Evolutionary conservation across 2,329 filamentous ascomycete species (phyloP).

Genomic region (Trichoderma pleuroti): DNA sequence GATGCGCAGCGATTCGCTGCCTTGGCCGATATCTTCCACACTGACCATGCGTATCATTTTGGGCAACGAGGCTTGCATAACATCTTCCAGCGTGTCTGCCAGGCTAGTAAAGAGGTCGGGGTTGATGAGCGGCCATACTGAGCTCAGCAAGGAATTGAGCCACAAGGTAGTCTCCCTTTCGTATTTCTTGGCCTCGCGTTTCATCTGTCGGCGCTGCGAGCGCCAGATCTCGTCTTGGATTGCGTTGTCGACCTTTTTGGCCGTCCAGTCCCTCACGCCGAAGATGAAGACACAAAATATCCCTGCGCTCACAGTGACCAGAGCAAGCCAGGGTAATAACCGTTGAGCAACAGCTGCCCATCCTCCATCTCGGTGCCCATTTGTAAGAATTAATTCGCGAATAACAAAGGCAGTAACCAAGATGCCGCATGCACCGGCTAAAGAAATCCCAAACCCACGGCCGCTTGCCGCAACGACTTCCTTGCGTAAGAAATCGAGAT

Average conservation of each 20-base stretch:
- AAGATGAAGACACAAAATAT: not conserved
- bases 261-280: slow-evolving; percentile 56
- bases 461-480: slow-evolving; percentile 33
- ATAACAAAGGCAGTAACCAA: slow-evolving; percentile 28
- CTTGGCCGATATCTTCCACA: slow-evolving; percentile 72
- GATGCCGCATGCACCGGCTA: slow-evolving; percentile 35
- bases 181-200: slow-evolving; percentile 38
- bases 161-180: slow-evolving; percentile 65
- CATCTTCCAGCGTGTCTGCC: slow-evolving; percentile 69
- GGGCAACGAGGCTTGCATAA: slow-evolving; percentile 74
- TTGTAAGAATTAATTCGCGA: slow-evolving; percentile 20
- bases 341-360: not conserved
- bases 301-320: slow-evolving; percentile 26
- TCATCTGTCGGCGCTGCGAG: slow-evolving; percentile 53
- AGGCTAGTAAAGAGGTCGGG: slow-evolving; percentile 68
- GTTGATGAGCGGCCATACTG: slow-evolving; percentile 72
- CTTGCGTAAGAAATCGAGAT: slow-evolving; percentile 42
- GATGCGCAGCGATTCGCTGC: slow-evolving; percentile 66
- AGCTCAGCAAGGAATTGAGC: slow-evolving; percentile 65
- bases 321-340: slow-evolving; percentile 33
- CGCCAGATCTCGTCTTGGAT: slow-evolving; percentile 71
- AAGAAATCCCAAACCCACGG: slow-evolving; percentile 35
- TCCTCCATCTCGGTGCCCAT: slow-evolving; percentile 8
- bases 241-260: slow-evolving; percentile 57
- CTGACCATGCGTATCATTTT: slow-evolving; percentile 69